These are phyloP conservation scores for Lanzia echinophila DNA, from an alignment of 2,329 filamentous ascomycete species.

Conservation along the genomic window DNA sequence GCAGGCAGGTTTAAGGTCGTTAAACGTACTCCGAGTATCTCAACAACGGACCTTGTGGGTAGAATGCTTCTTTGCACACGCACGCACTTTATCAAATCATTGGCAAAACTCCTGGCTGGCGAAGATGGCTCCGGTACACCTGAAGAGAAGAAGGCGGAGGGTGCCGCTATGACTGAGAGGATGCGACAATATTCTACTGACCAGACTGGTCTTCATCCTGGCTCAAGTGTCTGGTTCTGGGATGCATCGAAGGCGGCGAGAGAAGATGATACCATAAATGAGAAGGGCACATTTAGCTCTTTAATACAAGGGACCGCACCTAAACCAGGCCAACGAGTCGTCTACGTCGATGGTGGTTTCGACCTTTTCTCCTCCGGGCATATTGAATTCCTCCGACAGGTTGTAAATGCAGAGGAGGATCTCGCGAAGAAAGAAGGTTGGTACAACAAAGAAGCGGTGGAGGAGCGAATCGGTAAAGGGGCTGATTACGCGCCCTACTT, in stretches of 20 bases:
- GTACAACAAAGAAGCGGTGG: conserved; percentile 59
- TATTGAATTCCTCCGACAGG: conserved; percentile 84
- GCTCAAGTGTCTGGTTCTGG: conserved; percentile 85
- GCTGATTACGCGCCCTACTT: conserved; percentile 76
- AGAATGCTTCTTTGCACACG: conserved; percentile 96
- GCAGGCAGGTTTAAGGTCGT: conserved; percentile 94
- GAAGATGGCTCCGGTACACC: conserved; percentile 64
- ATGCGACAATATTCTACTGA: conserved; percentile 86
- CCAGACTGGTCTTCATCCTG: conserved; percentile 68
- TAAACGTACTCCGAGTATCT: conserved; percentile 92
- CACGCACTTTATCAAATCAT: conserved; percentile 82
- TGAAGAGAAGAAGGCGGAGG: conserved; percentile 58
- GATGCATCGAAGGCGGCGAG: conserved; percentile 39
- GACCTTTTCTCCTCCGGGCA: conserved; percentile 96
- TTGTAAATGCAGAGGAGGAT: conserved; percentile 66
- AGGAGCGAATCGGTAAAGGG: conserved; percentile 55
- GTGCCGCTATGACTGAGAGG: conserved; percentile 64
- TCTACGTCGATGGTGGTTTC: conserved; percentile 95
- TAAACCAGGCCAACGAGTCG: conserved; percentile 70
- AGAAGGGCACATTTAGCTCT: conserved; percentile 57
- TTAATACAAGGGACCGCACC: conserved; percentile 67
- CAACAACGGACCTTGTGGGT: conserved; percentile 94
- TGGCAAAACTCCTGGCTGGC: conserved; percentile 62
- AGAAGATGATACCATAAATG: conserved; percentile 40
- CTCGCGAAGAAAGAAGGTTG: conserved; percentile 63